Evolutionary conservation across 2,329 filamentous ascomycete species (phyloP), one percentile per base, ranked within the genome.

Genomic region (Alternaria viburni): DNA sequence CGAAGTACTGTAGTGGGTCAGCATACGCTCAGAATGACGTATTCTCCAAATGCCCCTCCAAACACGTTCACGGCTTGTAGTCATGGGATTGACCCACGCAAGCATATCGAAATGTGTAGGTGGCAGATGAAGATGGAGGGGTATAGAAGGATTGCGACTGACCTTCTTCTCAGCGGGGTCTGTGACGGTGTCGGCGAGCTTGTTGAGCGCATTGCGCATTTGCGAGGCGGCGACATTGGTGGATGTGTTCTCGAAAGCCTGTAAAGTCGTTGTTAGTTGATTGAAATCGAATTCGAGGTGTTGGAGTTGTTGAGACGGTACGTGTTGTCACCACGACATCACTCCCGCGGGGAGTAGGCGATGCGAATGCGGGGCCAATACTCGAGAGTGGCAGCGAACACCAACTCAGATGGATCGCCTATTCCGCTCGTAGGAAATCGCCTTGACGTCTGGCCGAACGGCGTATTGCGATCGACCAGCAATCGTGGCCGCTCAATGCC

Each of bases 201-300:
- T 90, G 81, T 97, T 98, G 81, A 99, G 87, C 66, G 93, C 88
- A 88, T 99, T 99, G 83, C 96, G 93, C 96, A 99, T 99, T 86
- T 99, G 96, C 65, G 94, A 96, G 60, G 96, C 96, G 67, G 96
- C 96, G 71, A 99, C 95, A 76, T 93, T 97, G 79, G 96, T 99
- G 60, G 95, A 97, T 74, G 96, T 97, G 89, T 98, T 98, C 85
- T 99, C 96, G 82, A 99, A 99, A 67, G 96, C 96, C 96, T 98
- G 81, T 13, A 54, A 80, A 44, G 10, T 56, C 19, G 13, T 43
- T 17, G 59, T 70, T 54, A 71, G 68, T 51, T 32, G 21, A 23
- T 8, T 54, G 43, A 32, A n/a, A 26, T 45, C 46, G 21, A 9
- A 19, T 46, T 51, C 9, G 45, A 36, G 25, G 13, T 6, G 13